phyloP scores from a whole-genome alignment of 2,329 filamentous ascomycete species.

The Rasamsonia emersonii region DNA sequence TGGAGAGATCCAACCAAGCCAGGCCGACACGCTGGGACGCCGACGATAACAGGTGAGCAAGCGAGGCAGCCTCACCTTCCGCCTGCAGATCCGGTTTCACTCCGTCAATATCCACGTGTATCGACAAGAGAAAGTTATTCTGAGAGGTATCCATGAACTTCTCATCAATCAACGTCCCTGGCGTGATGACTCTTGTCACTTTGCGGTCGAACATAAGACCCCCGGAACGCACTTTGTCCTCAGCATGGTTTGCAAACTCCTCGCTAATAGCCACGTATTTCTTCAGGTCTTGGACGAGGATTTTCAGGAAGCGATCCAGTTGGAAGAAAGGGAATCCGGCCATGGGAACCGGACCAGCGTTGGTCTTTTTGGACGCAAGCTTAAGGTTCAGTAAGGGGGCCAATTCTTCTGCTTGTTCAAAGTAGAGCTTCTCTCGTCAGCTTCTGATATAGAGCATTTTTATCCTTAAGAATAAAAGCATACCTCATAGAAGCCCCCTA shows the following conservation, averaged over 20 bases:
- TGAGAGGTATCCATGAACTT: constrained; percentile 91
- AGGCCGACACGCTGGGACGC: constrained; percentile 55
- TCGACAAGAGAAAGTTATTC: constrained; percentile 84
- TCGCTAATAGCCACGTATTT: constrained; percentile 91
- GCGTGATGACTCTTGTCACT: constrained; percentile 82
- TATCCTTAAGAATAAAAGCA: constrained; percentile 2
- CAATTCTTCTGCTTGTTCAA: constrained; percentile 86
- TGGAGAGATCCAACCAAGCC: constrained; percentile 92
- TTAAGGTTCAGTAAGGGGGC: constrained; percentile 83
- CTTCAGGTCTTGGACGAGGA: constrained; percentile 81
- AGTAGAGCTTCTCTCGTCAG: constrained; percentile 58
- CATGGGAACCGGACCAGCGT: constrained; percentile 73
- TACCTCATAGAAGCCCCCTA: constrained; percentile 90
- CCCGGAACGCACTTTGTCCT: constrained; percentile 63
- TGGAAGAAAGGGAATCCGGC: constrained; percentile 92
- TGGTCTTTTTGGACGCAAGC: constrained; percentile 72
- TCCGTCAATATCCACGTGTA: constrained; percentile 48
- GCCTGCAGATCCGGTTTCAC: constrained; percentile 14
- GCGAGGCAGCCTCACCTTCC: constrained; percentile 12
- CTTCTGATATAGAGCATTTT: no score
- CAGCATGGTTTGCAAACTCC: constrained; percentile 69
- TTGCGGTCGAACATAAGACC: constrained; percentile 76
- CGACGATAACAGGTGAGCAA: constrained; percentile 21
- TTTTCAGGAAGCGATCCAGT: constrained; percentile 84
- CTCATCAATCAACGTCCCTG: constrained; percentile 93